Percentiles rank a stretch among this genome's conserved stretches.
phyloP scores from a whole-genome alignment of 768 basidiomycete species.

The Mycena albidolilacea region DNA sequence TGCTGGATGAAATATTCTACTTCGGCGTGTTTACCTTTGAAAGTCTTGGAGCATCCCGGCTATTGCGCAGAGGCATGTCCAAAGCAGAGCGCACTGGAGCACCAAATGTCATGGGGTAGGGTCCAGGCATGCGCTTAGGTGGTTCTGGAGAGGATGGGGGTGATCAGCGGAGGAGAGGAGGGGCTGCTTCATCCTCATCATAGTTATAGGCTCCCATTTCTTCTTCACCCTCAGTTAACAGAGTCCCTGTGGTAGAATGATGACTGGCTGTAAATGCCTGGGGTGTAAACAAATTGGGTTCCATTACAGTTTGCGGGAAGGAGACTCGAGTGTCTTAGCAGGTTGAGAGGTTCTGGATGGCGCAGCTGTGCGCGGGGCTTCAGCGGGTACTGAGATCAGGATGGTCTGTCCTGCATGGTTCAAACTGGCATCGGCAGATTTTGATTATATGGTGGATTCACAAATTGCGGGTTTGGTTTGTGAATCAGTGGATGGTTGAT shows the following conservation, averaged over 20 bases:
- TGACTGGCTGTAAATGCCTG: too few relatives aligned
- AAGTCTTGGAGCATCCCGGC: slow-evolving; percentile 25
- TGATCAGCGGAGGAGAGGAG: too few relatives aligned
- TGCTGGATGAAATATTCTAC: slow-evolving; percentile 29
- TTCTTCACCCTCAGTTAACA: background rate
- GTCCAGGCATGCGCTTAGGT: background rate
- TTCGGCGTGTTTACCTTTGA: slow-evolving; percentile 22
- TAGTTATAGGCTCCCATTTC: background rate
- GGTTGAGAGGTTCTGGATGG: too few relatives aligned
- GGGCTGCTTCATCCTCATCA: too few relatives aligned
- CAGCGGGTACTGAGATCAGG: background rate
- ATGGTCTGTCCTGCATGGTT: background rate
- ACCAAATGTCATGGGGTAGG: background rate
- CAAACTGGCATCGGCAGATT: too few relatives aligned
- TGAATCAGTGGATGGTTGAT: background rate
- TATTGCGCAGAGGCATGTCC: slow-evolving; percentile 28
- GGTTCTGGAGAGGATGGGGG: too few relatives aligned
- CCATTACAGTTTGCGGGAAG: too few relatives aligned
- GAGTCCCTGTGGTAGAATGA: background rate
- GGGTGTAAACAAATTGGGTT: too few relatives aligned
- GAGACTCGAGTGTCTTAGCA: too few relatives aligned
- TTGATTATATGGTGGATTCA: too few relatives aligned
- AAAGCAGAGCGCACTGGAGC: background rate
- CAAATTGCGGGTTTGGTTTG: too few relatives aligned
- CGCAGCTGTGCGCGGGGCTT: too few relatives aligned